phyloP scores from a whole-genome alignment of 108 stramenopile genomes.

The Craspedostauros australis region DNA sequence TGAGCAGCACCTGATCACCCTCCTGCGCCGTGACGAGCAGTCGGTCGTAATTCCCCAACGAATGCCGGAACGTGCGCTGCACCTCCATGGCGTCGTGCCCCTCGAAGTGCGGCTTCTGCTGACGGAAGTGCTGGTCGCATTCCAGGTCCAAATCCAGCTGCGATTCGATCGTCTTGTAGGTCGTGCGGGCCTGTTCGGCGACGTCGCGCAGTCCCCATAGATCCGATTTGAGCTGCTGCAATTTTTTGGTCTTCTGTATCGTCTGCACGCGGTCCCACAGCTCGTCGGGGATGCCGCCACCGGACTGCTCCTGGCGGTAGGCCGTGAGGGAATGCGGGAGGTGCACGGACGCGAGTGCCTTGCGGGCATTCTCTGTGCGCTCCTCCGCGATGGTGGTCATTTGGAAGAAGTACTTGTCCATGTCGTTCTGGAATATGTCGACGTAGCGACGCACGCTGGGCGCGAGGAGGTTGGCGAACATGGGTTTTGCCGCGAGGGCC shows the following conservation, averaged over 20 bases:
- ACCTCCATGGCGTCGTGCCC: conserved; percentile 25
- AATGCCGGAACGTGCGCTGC: conserved; percentile 27
- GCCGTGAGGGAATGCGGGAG: conserved; percentile 50
- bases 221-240: conserved; percentile 29
- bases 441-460: conserved; percentile 12
- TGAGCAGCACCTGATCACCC: conserved; percentile 31
- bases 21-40: conserved; percentile 30
- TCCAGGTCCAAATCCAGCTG: conserved; percentile 41
- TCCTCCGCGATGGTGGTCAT: conserved; percentile 21
- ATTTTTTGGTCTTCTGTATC: conserved; percentile 25
- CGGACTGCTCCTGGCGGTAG: conserved; percentile 30
- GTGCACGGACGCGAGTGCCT: conserved; percentile 25
- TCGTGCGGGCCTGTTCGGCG: conserved; percentile 31
- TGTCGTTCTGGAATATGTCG: conserved; percentile 20
- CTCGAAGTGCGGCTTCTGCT: conserved; percentile 22
- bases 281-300: conserved; percentile 39
- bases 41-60: conserved; percentile 21
- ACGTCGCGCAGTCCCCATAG: conserved; percentile 49
- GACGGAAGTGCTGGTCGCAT: conserved; percentile 32
- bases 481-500: neutral
- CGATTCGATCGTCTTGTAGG: conserved; percentile 9
- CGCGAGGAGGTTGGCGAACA: conserved; percentile 11
- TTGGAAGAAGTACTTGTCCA: conserved; percentile 23
- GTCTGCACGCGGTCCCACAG: conserved; percentile 37
- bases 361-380: conserved; percentile 24